These are phyloP conservation scores for Penicillium sp. DNA, from an alignment of 2,329 filamentous ascomycete genomes.

Conservation along the genomic window DNA sequence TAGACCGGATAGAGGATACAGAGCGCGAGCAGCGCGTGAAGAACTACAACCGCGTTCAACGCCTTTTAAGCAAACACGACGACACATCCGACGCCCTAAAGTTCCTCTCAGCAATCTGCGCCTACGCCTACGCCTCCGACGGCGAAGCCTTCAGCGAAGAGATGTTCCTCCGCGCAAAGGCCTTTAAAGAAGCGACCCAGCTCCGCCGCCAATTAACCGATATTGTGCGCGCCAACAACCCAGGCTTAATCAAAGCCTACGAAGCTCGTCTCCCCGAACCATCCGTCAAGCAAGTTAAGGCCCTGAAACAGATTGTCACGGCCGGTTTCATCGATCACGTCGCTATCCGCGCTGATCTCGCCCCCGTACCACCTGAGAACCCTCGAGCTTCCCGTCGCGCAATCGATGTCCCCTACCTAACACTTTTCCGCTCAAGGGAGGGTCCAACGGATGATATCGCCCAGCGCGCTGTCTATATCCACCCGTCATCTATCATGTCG, in stretches of 20 bases:
- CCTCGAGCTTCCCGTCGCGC: constrained; percentile 74
- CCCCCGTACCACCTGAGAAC: constrained; percentile 68
- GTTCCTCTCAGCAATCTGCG: constrained; percentile 81
- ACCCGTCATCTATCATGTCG: constrained; percentile 79
- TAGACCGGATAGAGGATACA: constrained; percentile 70
- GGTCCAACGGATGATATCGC: constrained; percentile 45
- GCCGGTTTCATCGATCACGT: constrained; percentile 93
- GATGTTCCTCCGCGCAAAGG: constrained; percentile 85
- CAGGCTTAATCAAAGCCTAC: constrained; percentile 45
- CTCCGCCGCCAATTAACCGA: constrained; percentile 79
- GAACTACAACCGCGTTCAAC: constrained; percentile 70
- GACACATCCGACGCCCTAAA: constrained; percentile 86
- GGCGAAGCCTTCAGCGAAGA: constrained; percentile 72
- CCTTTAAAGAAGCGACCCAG: constrained; percentile 80
- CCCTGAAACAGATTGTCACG: constrained; percentile 86
- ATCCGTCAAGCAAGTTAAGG: constrained; percentile 68
- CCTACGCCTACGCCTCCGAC: constrained; percentile 71
- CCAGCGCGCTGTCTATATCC: constrained; percentile 77
- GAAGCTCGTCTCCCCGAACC: constrained; percentile 56
- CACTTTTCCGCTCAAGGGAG: constrained; percentile 69
- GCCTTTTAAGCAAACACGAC: constrained; percentile 76
- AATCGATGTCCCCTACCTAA: constrained; percentile 88
- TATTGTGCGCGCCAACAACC: constrained; percentile 73
- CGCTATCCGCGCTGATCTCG: constrained; percentile 85
- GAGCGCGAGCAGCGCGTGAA: constrained; percentile 64